Evolutionary conservation across 139 green algal species (phyloP).

Genomic region (Nannochloris sp.): DNA sequence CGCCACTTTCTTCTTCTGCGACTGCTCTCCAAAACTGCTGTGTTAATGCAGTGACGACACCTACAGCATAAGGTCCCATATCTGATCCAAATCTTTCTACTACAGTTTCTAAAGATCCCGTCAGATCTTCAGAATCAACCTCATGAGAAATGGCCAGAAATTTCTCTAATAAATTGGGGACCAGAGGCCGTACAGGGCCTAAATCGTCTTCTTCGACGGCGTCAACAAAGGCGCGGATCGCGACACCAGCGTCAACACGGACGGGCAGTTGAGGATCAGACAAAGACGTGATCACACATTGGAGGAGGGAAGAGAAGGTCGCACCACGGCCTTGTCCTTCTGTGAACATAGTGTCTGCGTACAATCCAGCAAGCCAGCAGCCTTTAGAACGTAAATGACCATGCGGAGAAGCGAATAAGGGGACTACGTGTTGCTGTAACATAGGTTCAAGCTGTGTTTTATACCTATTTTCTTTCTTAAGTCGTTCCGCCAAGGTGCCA

Average conservation of each 20-base stretch:
- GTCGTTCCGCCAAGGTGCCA: conserved; percentile 63
- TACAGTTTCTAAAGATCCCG: conserved; percentile 88
- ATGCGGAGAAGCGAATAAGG: conserved; percentile 50
- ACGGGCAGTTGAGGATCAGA: conserved; percentile 83
- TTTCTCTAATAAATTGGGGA: conserved; percentile 75
- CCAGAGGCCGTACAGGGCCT: conserved; percentile 56
- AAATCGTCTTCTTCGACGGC: conserved; percentile 69
- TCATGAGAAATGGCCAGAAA: conserved; percentile 62
- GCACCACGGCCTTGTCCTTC: conserved; percentile 45
- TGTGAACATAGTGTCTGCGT: conserved; percentile 68
- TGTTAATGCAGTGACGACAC: conserved; percentile 68
- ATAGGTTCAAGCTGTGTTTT: conserved; percentile 75
- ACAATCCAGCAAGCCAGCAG: conserved; percentile 78
- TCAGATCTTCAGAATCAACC: conserved; percentile 87
- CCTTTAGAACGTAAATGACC: conserved; percentile 88
- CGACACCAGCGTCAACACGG: conserved; percentile 36
- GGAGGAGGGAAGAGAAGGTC: conserved; percentile 66
- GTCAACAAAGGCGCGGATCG: conserved; percentile 84
- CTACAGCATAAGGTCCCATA: conserved; percentile 85
- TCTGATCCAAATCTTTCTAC: conserved; percentile 91
- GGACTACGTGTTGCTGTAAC: conserved; percentile 68
- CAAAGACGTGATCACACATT: conserved; percentile 48
- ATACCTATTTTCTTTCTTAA: conserved; percentile 85
- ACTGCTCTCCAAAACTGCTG: conserved; percentile 57
- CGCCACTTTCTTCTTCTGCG: conserved; percentile 21